A percentile compares a stretch with the other conserved stretches of the same genome.
These are phyloP conservation scores for Paecilomyces formosus DNA, from an alignment of 2,329 filamentous ascomycete species.

Conservation along the genomic window DNA sequence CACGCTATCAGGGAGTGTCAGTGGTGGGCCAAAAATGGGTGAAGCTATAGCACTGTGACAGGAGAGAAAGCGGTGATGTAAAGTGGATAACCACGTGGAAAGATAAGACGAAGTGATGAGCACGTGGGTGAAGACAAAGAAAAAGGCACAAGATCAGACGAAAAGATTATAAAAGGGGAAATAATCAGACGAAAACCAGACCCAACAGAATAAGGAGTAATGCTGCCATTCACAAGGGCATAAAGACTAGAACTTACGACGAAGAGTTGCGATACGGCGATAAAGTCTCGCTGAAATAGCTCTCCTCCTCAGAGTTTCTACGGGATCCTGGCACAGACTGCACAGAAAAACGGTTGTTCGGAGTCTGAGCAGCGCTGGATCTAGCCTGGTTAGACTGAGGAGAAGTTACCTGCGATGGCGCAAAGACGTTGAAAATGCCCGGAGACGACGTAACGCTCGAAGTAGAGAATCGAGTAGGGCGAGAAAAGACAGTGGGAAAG, in stretches of 20 bases:
- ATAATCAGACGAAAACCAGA: background rate
- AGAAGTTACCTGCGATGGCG: slow-evolving; percentile 70
- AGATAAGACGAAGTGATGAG: too few relatives aligned
- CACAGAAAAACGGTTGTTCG: slow-evolving; percentile 63
- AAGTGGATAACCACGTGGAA: background rate
- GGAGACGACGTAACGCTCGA: slow-evolving; percentile 80
- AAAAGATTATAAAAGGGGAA: background rate
- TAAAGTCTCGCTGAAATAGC: slow-evolving; percentile 57
- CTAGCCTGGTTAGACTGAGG: slow-evolving; percentile 60
- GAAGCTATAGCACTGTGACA: background rate
- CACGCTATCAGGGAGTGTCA: slow-evolving; percentile 44
- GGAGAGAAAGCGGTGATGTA: background rate
- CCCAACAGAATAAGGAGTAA: background rate
- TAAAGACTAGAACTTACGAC: slow-evolving; percentile 56
- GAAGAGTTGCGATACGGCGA: slow-evolving; percentile 65
- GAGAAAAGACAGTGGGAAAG: slow-evolving; percentile 72
- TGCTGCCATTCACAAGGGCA: background rate
- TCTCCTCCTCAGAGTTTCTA: slow-evolving; percentile 84
- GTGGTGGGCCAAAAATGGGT: background rate
- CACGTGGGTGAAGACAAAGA: too few relatives aligned
- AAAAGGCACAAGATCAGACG: background rate
- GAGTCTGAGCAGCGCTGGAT: slow-evolving; percentile 41
- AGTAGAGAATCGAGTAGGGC: slow-evolving; percentile 81
- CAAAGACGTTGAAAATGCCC: slow-evolving; percentile 64
- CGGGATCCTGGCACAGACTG: slow-evolving; percentile 81